Percentiles rank a stretch among this genome's conserved stretches.
Evolutionary conservation across 371 early-diverging fungal species (phyloP).

Genomic region (Capillidium heterosporum): DNA sequence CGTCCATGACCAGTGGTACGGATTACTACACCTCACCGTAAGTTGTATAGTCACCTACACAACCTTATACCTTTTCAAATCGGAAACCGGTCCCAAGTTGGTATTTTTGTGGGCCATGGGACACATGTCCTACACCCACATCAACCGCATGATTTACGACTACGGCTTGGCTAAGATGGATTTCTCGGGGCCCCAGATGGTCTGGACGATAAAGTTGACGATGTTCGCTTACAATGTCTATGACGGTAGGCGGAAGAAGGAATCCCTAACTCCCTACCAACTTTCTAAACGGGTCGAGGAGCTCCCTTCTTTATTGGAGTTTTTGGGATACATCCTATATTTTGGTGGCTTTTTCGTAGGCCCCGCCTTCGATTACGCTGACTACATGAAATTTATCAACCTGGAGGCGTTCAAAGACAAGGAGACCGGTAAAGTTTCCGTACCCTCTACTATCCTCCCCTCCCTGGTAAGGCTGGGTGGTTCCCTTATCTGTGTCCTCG

Average conservation of each 20-base stretch:
- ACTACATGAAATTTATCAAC: constrained; percentile 7
- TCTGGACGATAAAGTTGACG: constrained; percentile 70
- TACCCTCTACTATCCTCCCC: neutral
- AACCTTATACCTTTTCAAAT: constrained; percentile 21
- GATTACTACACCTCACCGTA: constrained; percentile 41
- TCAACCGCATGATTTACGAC: constrained; percentile 31
- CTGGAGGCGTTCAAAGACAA: constrained; percentile 16
- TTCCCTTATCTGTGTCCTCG: neutral
- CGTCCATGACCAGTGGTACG: constrained; percentile 32
- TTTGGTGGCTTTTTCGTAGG: constrained; percentile 74
- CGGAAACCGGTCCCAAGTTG: constrained; percentile 32
- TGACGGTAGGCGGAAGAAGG: constrained; percentile 29
- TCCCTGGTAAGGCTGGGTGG: neutral
- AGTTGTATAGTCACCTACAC: constrained; percentile 33
- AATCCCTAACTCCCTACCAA: constrained; percentile 25
- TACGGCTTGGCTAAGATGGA: constrained; percentile 39
- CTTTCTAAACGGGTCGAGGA: constrained; percentile 27
- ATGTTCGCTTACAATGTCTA: constrained; percentile 69
- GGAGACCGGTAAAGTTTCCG: neutral
- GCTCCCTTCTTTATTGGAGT: constrained; percentile 58
- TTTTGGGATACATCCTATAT: constrained; percentile 72
- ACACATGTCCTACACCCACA: constrained; percentile 40
- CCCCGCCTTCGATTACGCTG: constrained; percentile 42
- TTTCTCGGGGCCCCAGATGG: constrained; percentile 79
- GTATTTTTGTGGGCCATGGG: constrained; percentile 52